phyloP scores from a whole-genome alignment of 2,329 filamentous ascomycete genomes.

The Chaetomiaceae sp. region DNA sequence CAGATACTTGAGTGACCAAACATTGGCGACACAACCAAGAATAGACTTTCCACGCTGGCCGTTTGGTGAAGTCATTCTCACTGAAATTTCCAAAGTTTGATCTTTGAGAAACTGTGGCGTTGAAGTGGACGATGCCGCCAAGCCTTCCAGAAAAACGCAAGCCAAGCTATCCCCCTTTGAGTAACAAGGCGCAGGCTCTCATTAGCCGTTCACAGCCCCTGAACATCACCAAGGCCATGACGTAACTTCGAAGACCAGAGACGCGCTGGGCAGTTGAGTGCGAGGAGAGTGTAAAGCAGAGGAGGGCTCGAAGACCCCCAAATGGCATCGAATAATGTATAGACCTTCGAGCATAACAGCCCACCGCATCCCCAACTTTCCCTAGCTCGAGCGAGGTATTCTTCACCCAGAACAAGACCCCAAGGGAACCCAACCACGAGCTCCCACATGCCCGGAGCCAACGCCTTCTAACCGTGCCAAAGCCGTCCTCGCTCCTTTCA shows the following conservation, averaged over 20 bases:
- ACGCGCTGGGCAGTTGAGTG: too few species aligned
- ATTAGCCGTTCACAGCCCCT: background rate
- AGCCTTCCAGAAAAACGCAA: constrained; percentile 13
- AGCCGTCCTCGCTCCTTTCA: background rate
- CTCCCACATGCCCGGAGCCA: background rate
- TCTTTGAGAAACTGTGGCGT: constrained; percentile 3
- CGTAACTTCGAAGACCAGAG: background rate
- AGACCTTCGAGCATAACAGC: too few species aligned
- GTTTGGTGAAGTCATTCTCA: too few species aligned
- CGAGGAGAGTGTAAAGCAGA: too few species aligned
- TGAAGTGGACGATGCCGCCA: constrained; percentile 5
- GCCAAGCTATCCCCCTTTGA: constrained; percentile 3
- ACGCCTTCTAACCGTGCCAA: constrained; percentile 4
- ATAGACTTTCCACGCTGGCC: too few species aligned
- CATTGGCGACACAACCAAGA: too few species aligned
- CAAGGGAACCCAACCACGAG: background rate
- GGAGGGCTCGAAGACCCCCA: too few species aligned
- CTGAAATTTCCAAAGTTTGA: background rate
- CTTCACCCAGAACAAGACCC: background rate
- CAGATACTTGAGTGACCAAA: too few species aligned
- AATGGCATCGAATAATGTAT: too few species aligned
- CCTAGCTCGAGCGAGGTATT: too few species aligned
- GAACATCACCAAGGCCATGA: constrained; percentile 4
- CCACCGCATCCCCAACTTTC: too few species aligned
- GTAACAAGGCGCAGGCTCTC: background rate